Base-by-base conservation (phyloP, 768 basidiomycete species). In the Lyophyllum atratum region DNA sequence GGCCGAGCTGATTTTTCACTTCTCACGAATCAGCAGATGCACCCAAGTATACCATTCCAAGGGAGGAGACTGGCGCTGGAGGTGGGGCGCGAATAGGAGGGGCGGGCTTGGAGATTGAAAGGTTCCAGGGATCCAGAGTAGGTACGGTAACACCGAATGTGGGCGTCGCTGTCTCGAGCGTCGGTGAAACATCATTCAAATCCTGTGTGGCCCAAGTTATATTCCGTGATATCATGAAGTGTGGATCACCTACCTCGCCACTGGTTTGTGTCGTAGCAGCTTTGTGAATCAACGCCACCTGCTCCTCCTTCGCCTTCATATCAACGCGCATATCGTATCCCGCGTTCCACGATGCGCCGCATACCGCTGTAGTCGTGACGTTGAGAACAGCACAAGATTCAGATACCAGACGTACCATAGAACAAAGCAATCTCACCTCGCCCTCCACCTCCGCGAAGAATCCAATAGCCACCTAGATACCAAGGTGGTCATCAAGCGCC, bases 161-260 rank as follows among this genome's bases (percentile, higher is more conserved):
- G 0, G 78, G 77, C 1, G 72, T 68, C 1, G 75, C 72, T 0
- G 80, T 82, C 61, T 80, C 78, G 7, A 81, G 73, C 1, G 71
- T 74, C 3, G 80, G 62, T 1, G 74, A 68, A 3, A 78, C 73
- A 52, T 80, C 72, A 0, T 64, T 65, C 79, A 78, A 82, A 43
- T 73, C 69, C 75, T 80, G 52, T 10, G 10, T 12, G 5, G 15
- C 17, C 34, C 31, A 22, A 21, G 24, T 53, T 14, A 15, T 9
- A n/a, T 43, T 39, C 50, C 12, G 22, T 50, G 31, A 24, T 17
- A 6, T 29, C 17, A 39, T 2, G 11, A 14, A 55, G 48, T 5
- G 25, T 21, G 11, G 2, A 17, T 1, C 8, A 40, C 56, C 21
- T 53, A 73, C 78, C 67, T 81, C 79, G 31, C 78, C 78, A 7